Evolutionary conservation across 208 protist species (phyloP), one percentile per base, ranked within the genome.

Genomic region (Wallacemonas rigidus): DNA sequence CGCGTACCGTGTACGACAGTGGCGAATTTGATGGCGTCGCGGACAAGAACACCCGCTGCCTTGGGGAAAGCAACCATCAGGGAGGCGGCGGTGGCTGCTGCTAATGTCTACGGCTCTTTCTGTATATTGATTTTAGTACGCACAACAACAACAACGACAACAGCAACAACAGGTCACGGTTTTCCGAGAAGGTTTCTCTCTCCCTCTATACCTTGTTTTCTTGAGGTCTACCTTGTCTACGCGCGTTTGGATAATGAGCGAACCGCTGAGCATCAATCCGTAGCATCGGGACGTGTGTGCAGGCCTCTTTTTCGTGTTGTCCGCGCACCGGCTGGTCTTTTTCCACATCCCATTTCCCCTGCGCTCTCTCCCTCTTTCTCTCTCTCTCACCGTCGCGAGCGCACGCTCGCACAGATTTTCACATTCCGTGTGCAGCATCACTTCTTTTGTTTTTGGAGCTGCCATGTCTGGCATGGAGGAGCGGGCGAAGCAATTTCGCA

Each of bases 1-100:
- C 83, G 14, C 72, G 82, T 6, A 73, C 67, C n/a, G 89, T 85
- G 55, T 86, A 94, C 38, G 89, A 94, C 53, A 80, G 47, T 35
- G 40, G 62, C 38, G 74, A 57, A 26, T 11, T 53, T 26, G 54
- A 43, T 58, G 58, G 14, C n/a, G 47, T 9, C 11, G 40, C 35
- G 5, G 56, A 17, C 41, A 65, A 45, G 47, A 44, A 72, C 45
- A 50, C 35, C 3, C 17, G 8, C 12, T 45, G 60, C 11, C 15
- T 54, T 6, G 57, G 65, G 3, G 69, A 36, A 6, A 63, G 40
- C 17, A 41, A 47, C 5, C 3, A 38, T 7, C n/a, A 53, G 8
- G 15, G 36, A 5, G 55, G 69, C 15, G 43, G 56, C 44, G 53
- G 56, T 67, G 56, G 70, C 47, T 68, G 70, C 50, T 74, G 70